Conservation (phyloP, 2,329 filamentous ascomycete species). For the Paracoccidioides brasiliensis region DNA sequence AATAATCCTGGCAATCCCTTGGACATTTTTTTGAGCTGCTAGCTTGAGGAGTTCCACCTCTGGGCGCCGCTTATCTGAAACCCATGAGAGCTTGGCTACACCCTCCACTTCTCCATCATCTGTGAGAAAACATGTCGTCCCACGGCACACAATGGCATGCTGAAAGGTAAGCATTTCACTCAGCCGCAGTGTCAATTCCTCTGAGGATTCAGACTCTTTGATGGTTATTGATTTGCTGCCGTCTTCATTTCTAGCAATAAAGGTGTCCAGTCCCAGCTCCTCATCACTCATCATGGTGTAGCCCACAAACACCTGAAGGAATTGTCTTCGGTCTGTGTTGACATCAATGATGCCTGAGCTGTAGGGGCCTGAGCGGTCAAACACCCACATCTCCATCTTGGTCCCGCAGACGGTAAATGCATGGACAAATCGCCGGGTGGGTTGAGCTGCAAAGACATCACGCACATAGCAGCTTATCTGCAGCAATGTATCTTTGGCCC, state of each 20-base stretch:
- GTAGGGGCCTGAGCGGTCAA: constrained; percentile 12
- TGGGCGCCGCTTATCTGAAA: constrained; percentile 13
- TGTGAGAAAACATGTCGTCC: constrained; percentile 16
- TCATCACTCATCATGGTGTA: constrained; percentile 19
- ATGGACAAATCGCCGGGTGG: constrained; percentile 19
- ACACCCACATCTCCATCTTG: constrained; percentile 19
- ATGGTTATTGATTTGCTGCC: background rate
- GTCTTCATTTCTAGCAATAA: constrained; percentile 12
- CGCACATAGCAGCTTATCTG: constrained; percentile 10
- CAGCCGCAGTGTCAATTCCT: background rate
- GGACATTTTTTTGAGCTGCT: no score
- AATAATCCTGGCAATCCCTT: no score
- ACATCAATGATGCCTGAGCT: constrained; percentile 16
- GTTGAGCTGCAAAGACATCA: constrained; percentile 14
- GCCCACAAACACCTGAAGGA: constrained; percentile 16
- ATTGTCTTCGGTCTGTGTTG: constrained; percentile 17
- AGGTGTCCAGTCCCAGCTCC: constrained; percentile 20
- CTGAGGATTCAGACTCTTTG: background rate
- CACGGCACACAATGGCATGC: constrained; percentile 14
- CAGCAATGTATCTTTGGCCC: constrained; percentile 7
- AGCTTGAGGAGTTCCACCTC: no score
- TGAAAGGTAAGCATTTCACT: constrained; percentile 1
- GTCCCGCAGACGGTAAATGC: constrained; percentile 15
- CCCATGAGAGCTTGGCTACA: constrained; percentile 24
- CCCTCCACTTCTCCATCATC: constrained; percentile 11